Percentiles rank a stretch among this genome's conserved stretches.
phyloP scores from a whole-genome alignment of 345 rosid genomes.

The Noccaea caerulescens region DNA sequence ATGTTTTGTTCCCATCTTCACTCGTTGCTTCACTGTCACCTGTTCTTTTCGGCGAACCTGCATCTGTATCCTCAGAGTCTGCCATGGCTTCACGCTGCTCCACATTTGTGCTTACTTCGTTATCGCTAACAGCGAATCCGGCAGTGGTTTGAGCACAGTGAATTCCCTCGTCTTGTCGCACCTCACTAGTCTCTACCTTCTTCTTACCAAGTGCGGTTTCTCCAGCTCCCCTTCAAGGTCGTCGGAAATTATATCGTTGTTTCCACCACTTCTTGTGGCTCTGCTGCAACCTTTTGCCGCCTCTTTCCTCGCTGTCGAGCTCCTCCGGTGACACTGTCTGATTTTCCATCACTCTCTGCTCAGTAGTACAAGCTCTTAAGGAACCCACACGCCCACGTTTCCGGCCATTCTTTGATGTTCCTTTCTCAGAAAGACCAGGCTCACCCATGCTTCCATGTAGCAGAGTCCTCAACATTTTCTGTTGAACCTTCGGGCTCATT shows the following conservation, averaged over 20 bases:
- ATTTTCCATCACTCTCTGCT: constrained; percentile 66
- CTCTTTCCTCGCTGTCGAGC: constrained; percentile 60
- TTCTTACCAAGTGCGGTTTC: constrained; percentile 30
- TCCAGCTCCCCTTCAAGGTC: constrained; percentile 54
- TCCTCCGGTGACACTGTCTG: constrained; percentile 66
- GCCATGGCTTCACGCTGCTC: constrained; percentile 51
- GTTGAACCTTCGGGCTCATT: constrained; percentile 53
- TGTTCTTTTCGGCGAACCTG: constrained; percentile 46
- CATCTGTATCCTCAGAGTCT: constrained; percentile 51
- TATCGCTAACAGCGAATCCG: constrained; percentile 56
- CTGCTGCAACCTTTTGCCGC: constrained; percentile 57
- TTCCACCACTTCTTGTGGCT: constrained; percentile 48
- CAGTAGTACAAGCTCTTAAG: constrained; percentile 58
- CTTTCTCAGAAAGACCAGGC: constrained; percentile 57
- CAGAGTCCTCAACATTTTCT: constrained; percentile 58
- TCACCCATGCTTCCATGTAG: constrained; percentile 57
- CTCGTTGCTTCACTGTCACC: constrained; percentile 55
- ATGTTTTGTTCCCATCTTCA: constrained; percentile 81
- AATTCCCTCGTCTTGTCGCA: constrained; percentile 46
- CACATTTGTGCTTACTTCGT: constrained; percentile 55
- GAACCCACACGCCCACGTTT: constrained; percentile 66
- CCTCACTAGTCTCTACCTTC: constrained; percentile 43
- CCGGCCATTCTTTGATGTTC: constrained; percentile 54
- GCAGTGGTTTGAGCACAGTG: constrained; percentile 47
- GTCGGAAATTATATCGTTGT: constrained; percentile 74